Percentiles rank a stretch among this genome's conserved stretches.
Evolutionary conservation across 495 filamentous ascomycete species (phyloP).

Genomic region (Xylaria sp.): DNA sequence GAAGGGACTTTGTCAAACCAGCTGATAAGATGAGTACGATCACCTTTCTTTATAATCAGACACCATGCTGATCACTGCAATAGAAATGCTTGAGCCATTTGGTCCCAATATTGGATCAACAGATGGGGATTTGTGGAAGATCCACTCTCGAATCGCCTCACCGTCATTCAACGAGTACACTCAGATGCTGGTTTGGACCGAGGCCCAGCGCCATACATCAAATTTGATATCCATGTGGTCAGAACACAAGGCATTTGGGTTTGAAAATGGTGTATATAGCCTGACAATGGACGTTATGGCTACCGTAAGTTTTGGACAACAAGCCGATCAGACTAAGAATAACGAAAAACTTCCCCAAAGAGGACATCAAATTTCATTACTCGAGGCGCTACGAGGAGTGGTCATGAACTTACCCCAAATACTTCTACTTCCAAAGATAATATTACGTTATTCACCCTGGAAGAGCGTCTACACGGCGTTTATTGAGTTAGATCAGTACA

Average conservation of each 20-base stretch:
- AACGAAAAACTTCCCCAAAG: not conserved
- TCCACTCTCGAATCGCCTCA: constrained; percentile 34
- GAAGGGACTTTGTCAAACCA: constrained; percentile 5
- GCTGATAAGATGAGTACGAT: constrained; percentile 6
- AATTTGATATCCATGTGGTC: not conserved
- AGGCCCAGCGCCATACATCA: constrained; percentile 24
- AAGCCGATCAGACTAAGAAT: too few species aligned
- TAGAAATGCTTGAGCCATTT: constrained; percentile 37
- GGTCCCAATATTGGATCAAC: constrained; percentile 34
- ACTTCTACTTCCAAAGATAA: not conserved
- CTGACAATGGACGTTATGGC: constrained; percentile 3
- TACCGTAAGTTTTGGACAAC: not conserved
- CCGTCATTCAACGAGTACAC: constrained; percentile 33
- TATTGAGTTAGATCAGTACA: constrained; percentile 6
- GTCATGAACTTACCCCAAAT: constrained; percentile 12
- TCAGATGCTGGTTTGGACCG: constrained; percentile 35
- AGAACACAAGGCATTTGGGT: not conserved
- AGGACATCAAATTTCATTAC: not conserved
- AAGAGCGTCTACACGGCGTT: not conserved
- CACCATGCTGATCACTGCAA: not conserved
- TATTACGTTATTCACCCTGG: not conserved
- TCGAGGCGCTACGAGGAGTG: not conserved
- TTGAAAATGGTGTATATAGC: not conserved
- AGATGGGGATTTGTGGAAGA: constrained; percentile 31
- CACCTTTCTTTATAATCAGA: not conserved